Base-by-base conservation (phyloP, 2,329 filamentous ascomycete species). In the Colletotrichum tofieldiae region DNA sequence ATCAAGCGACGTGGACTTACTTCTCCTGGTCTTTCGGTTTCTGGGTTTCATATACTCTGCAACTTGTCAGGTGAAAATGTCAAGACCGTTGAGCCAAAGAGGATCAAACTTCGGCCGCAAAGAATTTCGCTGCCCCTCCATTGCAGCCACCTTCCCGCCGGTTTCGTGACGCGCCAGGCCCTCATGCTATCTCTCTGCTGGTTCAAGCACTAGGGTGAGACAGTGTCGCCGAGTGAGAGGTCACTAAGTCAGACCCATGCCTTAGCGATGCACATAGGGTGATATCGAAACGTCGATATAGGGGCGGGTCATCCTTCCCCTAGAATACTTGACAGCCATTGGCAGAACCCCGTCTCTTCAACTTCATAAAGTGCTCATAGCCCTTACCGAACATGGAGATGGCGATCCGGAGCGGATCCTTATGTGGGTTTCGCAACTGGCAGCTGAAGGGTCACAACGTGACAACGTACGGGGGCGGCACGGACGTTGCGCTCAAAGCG, bases 401-500 rank as follows among this genome's bases (percentile, higher is more conserved):
- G 43, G 18, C 29, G 58, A 49, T 37, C 47, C 45, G 64, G 16
- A 45, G 62, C 61, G 41, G 55, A 32, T 29, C 41, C 55, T 55
- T 18, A 18, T 26, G 62, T 54, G 55, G 56, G 20, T 56, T 49
- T 55, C 49, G 32, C 16, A 55, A 16, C 54, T 49, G 39, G 16
- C 20, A n/a, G 39, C 41, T 61, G 64, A 52, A 12, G 8, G 20
- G 23, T 54, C 45, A 26, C 35, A 47, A 20, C 39, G 29, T 32
- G 29, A 43, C 39, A 43, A 55, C 29, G 67, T 61, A 67, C 39
- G 49, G 49, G 64, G 55, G 58, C 47, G 67, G 49, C 51, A 67
- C 49, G 56, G 64, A 62, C 64, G 56, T 58, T 47, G 32, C 58
- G 45, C 64, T 63, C 29, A 43, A 71, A 51, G 51, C 37, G 51